phyloP scores from a whole-genome alignment of 192 early-diverging fungal genomes.

The Pecoramyces ruminantium region DNA sequence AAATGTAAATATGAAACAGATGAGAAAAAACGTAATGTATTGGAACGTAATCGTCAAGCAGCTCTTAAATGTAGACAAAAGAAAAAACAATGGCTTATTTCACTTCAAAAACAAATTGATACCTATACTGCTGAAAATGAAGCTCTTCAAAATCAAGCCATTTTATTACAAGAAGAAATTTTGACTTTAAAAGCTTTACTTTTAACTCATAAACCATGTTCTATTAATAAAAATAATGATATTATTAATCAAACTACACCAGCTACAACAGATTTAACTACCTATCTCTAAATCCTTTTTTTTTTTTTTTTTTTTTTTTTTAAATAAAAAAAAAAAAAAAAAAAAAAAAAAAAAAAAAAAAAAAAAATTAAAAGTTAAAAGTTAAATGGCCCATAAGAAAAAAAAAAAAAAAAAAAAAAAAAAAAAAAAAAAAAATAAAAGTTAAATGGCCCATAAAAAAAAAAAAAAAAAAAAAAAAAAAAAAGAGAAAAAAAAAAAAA shows the following conservation, averaged over 20 bases:
- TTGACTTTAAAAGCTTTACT: conserved; percentile 59
- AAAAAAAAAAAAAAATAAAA: too few relatives aligned
- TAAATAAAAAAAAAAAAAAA: neutral
- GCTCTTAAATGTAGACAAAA: conserved; percentile 82
- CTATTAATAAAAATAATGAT: conserved; percentile 48
- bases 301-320: too few relatives aligned
- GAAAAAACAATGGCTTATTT: conserved; percentile 79
- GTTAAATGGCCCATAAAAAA: too few relatives aligned
- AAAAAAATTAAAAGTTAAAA: too few relatives aligned
- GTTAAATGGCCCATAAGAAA: too few relatives aligned
- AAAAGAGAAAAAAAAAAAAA: too few relatives aligned
- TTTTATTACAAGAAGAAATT: conserved; percentile 47
- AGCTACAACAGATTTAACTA: too few relatives aligned
- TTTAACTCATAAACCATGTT: conserved; percentile 60
- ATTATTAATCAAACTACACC: conserved; percentile 9
- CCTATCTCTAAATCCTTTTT: neutral
- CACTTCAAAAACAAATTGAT: conserved; percentile 54
- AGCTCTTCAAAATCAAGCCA: conserved; percentile 34
- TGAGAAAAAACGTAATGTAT: conserved; percentile 60
- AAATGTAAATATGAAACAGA: conserved; percentile 13
- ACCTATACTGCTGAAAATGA: conserved; percentile 42
- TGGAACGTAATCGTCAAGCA: conserved; percentile 81
- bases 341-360: neutral
- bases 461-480: too few relatives aligned
- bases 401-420: too few relatives aligned